Evolutionary conservation across 805 yeast genomes (phyloP).

Genomic region (Kodamaea hsintzibuensis): DNA sequence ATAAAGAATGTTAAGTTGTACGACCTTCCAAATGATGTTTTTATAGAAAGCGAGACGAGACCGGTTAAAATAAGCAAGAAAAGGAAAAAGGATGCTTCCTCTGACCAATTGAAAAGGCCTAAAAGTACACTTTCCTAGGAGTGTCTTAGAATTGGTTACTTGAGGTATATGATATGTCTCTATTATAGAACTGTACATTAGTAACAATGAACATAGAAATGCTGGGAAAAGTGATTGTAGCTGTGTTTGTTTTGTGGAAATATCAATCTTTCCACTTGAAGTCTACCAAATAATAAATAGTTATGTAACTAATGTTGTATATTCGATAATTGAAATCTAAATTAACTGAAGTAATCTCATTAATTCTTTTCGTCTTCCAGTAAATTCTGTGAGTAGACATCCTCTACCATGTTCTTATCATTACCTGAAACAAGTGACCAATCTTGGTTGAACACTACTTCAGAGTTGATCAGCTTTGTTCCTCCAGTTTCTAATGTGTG

Average conservation of each 20-base stretch:
- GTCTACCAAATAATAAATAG: no score
- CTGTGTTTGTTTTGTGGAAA: no score
- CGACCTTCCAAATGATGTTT: constrained; percentile 71
- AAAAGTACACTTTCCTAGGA: not conserved
- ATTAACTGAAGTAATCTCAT: no score
- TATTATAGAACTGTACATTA: not conserved
- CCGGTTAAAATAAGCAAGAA: not conserved
- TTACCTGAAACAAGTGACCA: not conserved
- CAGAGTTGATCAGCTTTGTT: not conserved
- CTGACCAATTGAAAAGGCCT: constrained; percentile 2
- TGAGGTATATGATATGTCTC: no score
- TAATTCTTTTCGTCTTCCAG: no score
- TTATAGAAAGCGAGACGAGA: not conserved
- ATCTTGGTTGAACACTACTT: not conserved
- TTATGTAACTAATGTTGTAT: no score
- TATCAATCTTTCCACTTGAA: no score
- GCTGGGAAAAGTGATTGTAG: no score
- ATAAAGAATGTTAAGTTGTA: constrained; percentile 73
- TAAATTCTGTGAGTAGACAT: not conserved
- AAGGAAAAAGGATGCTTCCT: not conserved
- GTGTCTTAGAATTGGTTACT: no score
- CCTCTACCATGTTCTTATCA: constrained; percentile 3
- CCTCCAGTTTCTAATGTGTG: not conserved
- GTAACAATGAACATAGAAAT: not conserved
- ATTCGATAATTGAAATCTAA: no score